Evolutionary conservation across 2,329 filamentous ascomycete species (phyloP), one percentile per base, ranked within the genome.

Genomic region (Lachnellula willkommii): DNA sequence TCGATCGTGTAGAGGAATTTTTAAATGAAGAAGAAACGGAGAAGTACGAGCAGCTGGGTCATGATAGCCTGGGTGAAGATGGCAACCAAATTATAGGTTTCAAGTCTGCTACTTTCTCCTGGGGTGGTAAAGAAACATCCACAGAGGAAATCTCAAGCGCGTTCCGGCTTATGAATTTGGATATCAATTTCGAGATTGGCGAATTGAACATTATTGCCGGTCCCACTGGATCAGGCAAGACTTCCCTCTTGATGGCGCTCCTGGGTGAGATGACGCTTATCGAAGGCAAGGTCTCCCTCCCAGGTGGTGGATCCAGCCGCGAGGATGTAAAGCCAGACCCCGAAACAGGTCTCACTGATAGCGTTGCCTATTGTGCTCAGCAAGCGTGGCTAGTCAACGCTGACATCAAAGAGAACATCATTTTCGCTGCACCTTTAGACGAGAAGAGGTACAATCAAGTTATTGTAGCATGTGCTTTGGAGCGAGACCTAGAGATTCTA

Each of bases 301-400:
- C 94, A 3, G 90, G 92, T 63, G 66, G 67, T 52, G 90, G 89
- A 45, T 83, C 82, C 59, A 91, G 89, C 68, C 87, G 94, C 63
- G 90, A 96, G 69, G 90, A 96, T 58, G 80, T 96, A 32, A 87
- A 79, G 14, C 79, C 85, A 6, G 87, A 97, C 69, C 87, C 90
- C 2, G 85, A 88, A 56, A 96, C 93, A 24, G 88, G 88, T 1
- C 80, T 97, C 40, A 90, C 89, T 5, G 92, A 99, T 69, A 95
- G 89, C 58, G 86, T 96, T 57, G 94, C 94, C 15, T 99, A 97
- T 70, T 96, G 95, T 70, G 93, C 94, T 17, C 94, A 99, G 71
- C 89, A 95, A 71, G 90, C 94, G 8, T 99, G 94, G 94, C 79
- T 99, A 35, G 89, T 97, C 56, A 99, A 99, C 66, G 93, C 88